Base-by-base conservation (phyloP, 495 filamentous ascomycete genomes). In the Talaromyces ruber region DNA sequence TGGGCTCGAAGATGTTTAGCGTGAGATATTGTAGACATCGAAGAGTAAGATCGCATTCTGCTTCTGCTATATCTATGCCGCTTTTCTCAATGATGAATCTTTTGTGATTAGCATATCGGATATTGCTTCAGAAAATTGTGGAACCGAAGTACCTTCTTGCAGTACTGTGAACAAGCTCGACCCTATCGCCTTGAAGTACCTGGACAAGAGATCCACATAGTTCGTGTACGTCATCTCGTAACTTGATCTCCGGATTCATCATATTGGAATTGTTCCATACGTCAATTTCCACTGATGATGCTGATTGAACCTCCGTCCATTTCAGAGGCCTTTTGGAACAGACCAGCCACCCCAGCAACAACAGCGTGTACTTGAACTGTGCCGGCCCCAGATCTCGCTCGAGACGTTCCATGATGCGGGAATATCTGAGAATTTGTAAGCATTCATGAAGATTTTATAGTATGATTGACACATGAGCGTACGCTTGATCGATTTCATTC, bases 291-390 rank as follows among this genome's bases (percentile, higher is more conserved):
- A 79, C 69, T 3, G 72, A 73, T 32, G 78, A 57, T 24, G 76
- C 77, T 2, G 74, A 74, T 63, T 78, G 74, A 8, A 83, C 69
- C 62, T 83, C 81, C 52, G 71, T 67, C 74, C 72, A 77, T 55
- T 74, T 77, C 32, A 83, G 64, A 2, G 77, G 73, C 18, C 79
- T 64, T 61, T 71, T 76, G 7, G 78, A 73, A 43, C 74, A 77
- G 6, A 74, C 65, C 0, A 82, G 64, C 73, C 76, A 79, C 21
- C 72, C 71, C 30, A 83, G 71, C 12, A 82, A 64, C 56, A 67
- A 67, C 53, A 59, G 60, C 0, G 74, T 74, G 29, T 65, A 65
- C 0, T 60, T 18, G 66, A 71, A 73, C 54, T 76, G 62, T 18
- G 47, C 59, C 2, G 16, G 0, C 50, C 34, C 51, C 6, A 62